Conservation (phyloP, 805 yeast species). For the Lachancea waltii region DNA sequence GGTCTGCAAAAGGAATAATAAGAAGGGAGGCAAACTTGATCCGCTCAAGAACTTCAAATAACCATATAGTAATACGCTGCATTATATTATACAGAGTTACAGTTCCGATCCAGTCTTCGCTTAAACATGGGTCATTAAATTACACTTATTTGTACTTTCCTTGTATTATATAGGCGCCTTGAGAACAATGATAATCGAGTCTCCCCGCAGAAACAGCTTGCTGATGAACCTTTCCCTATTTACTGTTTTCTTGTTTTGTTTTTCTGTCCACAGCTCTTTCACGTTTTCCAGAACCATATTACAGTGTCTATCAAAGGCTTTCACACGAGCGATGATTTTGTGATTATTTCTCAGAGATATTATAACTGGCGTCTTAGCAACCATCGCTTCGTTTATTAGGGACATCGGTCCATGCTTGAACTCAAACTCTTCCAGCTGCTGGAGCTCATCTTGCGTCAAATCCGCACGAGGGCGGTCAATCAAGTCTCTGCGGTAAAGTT, state of each 20-base stretch:
- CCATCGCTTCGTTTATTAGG: conserved; percentile 75
- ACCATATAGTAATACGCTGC: conserved; percentile 1
- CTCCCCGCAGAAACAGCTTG: conserved; percentile 91
- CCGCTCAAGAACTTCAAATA: conserved; percentile 57
- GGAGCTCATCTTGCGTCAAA: conserved; percentile 70
- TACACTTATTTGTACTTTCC: background rate
- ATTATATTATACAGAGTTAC: too few relatives aligned
- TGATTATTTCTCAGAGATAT: conserved; percentile 91
- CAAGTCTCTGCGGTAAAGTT: conserved; percentile 1
- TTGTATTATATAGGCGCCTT: conserved; percentile 36
- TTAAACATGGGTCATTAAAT: background rate
- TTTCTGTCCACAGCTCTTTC: conserved; percentile 73
- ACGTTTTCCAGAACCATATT: conserved; percentile 90
- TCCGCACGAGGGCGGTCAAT: conserved; percentile 69
- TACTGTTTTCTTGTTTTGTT: conserved; percentile 53
- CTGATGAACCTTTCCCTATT: conserved; percentile 74
- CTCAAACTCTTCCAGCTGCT: conserved; percentile 81
- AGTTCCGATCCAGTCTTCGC: too few relatives aligned
- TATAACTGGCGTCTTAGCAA: conserved; percentile 67
- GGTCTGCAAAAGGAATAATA: conserved; percentile 37
- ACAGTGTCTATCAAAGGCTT: conserved; percentile 94
- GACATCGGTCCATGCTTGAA: conserved; percentile 88
- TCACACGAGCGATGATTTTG: conserved; percentile 80
- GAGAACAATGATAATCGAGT: conserved; percentile 80
- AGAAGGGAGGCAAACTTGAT: conserved; percentile 44